phyloP scores from a whole-genome alignment of 148 eudicot species.

The Nyssa sinensis region DNA sequence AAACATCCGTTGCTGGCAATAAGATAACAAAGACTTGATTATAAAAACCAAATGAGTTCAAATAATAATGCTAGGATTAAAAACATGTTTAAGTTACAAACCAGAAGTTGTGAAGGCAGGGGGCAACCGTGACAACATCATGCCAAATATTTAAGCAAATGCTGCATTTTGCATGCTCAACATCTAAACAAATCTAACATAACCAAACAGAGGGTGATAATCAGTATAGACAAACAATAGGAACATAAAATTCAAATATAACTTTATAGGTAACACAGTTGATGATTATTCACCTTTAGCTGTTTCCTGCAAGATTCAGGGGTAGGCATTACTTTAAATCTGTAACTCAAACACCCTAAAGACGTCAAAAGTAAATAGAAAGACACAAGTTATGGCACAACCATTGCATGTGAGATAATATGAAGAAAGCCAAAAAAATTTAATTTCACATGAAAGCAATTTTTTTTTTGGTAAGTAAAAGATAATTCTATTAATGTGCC shows the following conservation, averaged over 20 bases:
- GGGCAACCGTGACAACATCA: slow-evolving; percentile 93
- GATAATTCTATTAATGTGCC: no score
- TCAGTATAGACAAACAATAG: background rate
- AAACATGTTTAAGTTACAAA: slow-evolving; percentile 22
- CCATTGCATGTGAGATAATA: background rate
- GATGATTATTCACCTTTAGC: slow-evolving; percentile 48
- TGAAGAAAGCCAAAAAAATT: background rate
- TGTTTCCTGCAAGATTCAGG: slow-evolving; percentile 39
- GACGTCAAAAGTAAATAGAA: slow-evolving; percentile 19
- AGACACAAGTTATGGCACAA: background rate
- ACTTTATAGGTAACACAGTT: background rate
- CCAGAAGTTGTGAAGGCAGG: slow-evolving; percentile 99
- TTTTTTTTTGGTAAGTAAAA: no score
- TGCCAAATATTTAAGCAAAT: slow-evolving; percentile 93
- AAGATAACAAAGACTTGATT: slow-evolving; percentile 3
- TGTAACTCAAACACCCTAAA: slow-evolving; percentile 54
- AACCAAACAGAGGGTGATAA: slow-evolving; percentile 5
- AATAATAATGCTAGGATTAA: slow-evolving; percentile 12
- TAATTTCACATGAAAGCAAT: background rate
- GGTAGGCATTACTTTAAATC: slow-evolving; percentile 59
- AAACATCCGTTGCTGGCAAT: slow-evolving; percentile 88
- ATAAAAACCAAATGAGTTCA: background rate
- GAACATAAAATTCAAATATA: background rate
- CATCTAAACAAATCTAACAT: slow-evolving; percentile 63
- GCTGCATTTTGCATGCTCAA: slow-evolving; percentile 84